phyloP scores from a whole-genome alignment of 176 grass and related monocot genomes.

The Carex parvula region DNA sequence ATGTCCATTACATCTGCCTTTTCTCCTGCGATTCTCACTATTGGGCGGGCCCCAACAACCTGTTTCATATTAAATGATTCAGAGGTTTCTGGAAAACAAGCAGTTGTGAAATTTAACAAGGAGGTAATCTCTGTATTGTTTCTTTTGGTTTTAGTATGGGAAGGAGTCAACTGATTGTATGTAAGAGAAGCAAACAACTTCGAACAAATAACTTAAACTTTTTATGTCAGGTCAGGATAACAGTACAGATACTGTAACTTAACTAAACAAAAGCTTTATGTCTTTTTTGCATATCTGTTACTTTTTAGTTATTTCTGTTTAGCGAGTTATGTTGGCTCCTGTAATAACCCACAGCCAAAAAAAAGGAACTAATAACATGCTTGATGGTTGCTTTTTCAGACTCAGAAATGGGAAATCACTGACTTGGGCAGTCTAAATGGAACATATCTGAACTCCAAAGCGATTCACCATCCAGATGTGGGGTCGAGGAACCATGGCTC shows the following conservation, averaged over 20 bases:
- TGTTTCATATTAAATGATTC: conserved; percentile 63
- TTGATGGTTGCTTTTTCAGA: conserved; percentile 38
- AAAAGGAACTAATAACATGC: neutral
- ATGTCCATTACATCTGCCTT: conserved; percentile 49
- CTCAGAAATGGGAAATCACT: conserved; percentile 70
- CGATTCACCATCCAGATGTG: conserved; percentile 50
- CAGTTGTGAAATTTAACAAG: conserved; percentile 61
- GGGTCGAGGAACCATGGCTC: conserved; percentile 54
- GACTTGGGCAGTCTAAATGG: conserved; percentile 94
- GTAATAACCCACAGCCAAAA: neutral
- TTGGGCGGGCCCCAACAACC: conserved; percentile 62
- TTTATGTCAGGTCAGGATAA: neutral
- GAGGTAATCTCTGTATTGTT: conserved; percentile 38
- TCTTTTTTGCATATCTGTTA: neutral
- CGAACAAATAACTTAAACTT: neutral
- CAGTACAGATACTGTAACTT: neutral
- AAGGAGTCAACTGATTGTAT: neutral
- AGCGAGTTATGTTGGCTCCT: neutral
- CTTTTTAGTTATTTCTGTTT: neutral
- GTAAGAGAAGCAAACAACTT: neutral
- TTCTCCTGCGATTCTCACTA: conserved; percentile 39
- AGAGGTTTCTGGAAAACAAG: conserved; percentile 84
- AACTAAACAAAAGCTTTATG: neutral
- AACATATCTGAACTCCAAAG: conserved; percentile 63
- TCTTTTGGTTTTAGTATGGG: conserved; percentile 4